Conservation (phyloP, 2,329 filamentous ascomycete species). For the Orbilia javanica region DNA sequence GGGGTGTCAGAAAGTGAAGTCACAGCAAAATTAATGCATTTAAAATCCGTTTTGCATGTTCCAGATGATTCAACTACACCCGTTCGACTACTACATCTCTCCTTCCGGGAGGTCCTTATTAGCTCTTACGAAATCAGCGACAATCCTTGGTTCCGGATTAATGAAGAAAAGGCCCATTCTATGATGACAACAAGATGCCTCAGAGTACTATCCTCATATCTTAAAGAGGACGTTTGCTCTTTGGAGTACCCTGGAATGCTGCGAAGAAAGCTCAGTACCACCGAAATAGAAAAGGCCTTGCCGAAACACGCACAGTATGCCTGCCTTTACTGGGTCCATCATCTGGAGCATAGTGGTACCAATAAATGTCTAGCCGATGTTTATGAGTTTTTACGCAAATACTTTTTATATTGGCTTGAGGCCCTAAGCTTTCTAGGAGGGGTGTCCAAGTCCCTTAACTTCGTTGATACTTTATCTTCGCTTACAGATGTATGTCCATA, state of each 20-base stretch:
- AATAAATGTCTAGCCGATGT: constrained; percentile 60
- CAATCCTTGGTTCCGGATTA: neutral
- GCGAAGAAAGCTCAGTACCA: constrained; percentile 58
- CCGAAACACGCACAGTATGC: constrained; percentile 64
- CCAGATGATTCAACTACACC: neutral
- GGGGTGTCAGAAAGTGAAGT: neutral
- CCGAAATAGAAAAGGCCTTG: constrained; percentile 62
- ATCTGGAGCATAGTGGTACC: constrained; percentile 62
- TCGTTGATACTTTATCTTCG: neutral
- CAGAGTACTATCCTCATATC: constrained; percentile 27
- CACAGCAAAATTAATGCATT: neutral
- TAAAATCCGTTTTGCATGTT: constrained; percentile 31
- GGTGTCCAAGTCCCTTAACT: neutral
- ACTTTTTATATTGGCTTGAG: constrained; percentile 65
- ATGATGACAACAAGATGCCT: neutral
- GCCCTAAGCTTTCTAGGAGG: constrained; percentile 63
- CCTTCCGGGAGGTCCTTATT: constrained; percentile 46
- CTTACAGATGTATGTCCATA: too few species aligned
- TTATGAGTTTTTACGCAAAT: constrained; percentile 63
- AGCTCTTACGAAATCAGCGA: neutral
- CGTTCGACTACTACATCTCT: constrained; percentile 38
- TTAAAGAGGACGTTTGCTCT: constrained; percentile 63
- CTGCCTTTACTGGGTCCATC: constrained; percentile 64
- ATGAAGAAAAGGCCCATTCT: neutral
- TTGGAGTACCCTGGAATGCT: constrained; percentile 48